phyloP scores from a whole-genome alignment of 140 eudicot genomes.

The Bidens hawaiensis region DNA sequence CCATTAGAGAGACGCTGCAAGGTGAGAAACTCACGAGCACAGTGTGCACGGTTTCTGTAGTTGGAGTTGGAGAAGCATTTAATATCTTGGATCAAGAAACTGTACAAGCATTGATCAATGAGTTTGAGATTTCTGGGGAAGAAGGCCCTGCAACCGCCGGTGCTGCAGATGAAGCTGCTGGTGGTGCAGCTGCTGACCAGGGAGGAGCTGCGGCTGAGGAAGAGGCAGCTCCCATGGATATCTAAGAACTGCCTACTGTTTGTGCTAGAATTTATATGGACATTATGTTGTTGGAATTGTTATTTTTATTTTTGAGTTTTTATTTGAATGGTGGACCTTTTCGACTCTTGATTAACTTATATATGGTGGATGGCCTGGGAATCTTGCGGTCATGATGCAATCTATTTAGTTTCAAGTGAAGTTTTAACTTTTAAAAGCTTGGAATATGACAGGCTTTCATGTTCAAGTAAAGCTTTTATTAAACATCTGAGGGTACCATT shows the following conservation, averaged over 20 bases:
- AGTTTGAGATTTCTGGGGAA: constrained; percentile 81
- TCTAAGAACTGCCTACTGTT: constrained; percentile 37
- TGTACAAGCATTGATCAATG: constrained; percentile 65
- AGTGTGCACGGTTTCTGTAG: constrained; percentile 68
- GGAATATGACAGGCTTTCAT: too few relatives aligned
- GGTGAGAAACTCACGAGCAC: constrained; percentile 83
- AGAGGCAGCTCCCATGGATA: constrained; percentile 81
- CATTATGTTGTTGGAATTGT: constrained; percentile 28
- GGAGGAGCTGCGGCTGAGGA: constrained; percentile 47
- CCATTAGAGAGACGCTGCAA: constrained; percentile 90
- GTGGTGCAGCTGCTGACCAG: constrained; percentile 35
- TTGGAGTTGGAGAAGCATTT: constrained; percentile 88
- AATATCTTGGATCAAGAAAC: constrained; percentile 65
- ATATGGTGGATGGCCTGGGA: background rate
- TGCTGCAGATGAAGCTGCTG: constrained; percentile 44
- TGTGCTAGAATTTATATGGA: constrained; percentile 25
- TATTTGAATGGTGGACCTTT: constrained; percentile 4
- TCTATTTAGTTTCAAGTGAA: background rate
- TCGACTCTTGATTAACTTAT: constrained; percentile 11
- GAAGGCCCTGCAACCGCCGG: constrained; percentile 55
- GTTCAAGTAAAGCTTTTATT: background rate
- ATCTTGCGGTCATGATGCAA: background rate
- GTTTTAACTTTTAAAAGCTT: background rate
- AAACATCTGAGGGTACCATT: too few relatives aligned
- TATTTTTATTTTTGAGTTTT: constrained; percentile 8